Evolutionary conservation across 208 protist genomes (phyloP).

Genomic region (Herpetomonas samuelpessoai): DNA sequence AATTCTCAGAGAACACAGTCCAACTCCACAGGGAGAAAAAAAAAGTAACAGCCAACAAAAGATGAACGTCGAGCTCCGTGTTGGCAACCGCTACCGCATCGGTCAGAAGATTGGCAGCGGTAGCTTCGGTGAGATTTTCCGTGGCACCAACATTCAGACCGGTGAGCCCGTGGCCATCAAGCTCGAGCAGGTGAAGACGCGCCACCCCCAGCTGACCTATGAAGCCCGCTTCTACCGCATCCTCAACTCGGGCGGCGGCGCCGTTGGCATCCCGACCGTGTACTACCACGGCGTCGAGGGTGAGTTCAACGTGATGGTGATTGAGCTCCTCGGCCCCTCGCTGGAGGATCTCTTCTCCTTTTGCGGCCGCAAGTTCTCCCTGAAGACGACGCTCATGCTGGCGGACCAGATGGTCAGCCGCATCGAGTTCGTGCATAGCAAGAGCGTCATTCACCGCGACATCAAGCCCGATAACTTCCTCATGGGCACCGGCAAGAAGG

Average conservation of each 20-base stretch:
- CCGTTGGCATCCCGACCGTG: constrained; percentile 85
- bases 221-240: constrained; percentile 90
- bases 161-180: constrained; percentile 91
- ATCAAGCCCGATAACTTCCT: constrained; percentile 96
- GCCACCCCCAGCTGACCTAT: constrained; percentile 91
- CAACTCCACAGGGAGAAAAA: too few relatives aligned
- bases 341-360: constrained; percentile 93
- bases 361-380: constrained; percentile 79
- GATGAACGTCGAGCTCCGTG: constrained; percentile 91
- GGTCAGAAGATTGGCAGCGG: constrained; percentile 98
- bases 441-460: constrained; percentile 92
- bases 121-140: constrained; percentile 93
- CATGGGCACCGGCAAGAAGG: constrained; percentile 89
- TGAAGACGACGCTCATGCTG: constrained; percentile 94
- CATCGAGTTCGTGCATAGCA: constrained; percentile 93
- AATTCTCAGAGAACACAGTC: too few relatives aligned
- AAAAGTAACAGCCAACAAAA: too few relatives aligned
- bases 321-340: constrained; percentile 91
- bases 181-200: constrained; percentile 86
- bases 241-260: constrained; percentile 68
- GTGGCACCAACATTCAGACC: constrained; percentile 89
- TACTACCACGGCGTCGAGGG: constrained; percentile 89
- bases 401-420: constrained; percentile 90
- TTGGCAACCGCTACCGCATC: constrained; percentile 96
- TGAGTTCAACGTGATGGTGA: constrained; percentile 94